A percentile compares a stretch with the other conserved stretches of the same genome.
Evolutionary conservation across 2,329 filamentous ascomycete species (phyloP).

Genomic region (Exserohilum rostratum): DNA sequence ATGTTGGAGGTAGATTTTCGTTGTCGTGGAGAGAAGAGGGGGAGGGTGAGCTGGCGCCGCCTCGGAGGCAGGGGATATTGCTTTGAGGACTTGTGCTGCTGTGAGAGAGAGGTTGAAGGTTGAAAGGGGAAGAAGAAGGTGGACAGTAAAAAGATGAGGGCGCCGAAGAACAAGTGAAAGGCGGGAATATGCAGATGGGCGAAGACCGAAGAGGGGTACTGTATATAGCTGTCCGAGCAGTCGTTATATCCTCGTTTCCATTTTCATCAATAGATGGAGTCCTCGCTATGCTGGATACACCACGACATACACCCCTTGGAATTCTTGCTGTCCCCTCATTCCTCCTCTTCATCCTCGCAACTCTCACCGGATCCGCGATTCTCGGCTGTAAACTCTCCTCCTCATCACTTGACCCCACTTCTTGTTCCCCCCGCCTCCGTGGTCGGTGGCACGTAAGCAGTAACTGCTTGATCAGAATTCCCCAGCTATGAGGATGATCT

Average conservation of each 20-base stretch:
- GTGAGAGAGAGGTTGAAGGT: not conserved
- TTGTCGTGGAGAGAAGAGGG: slow-evolving; percentile 3
- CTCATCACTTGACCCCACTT: not conserved
- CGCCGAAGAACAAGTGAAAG: too few relatives aligned
- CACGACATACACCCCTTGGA: not conserved
- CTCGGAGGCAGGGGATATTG: slow-evolving; percentile 15
- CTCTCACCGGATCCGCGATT: not conserved
- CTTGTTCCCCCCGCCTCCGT: too few relatives aligned
- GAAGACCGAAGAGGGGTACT: not conserved
- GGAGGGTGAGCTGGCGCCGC: slow-evolving; percentile 19
- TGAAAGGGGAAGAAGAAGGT: not conserved
- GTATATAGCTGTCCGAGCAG: not conserved
- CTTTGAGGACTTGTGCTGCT: too few relatives aligned
- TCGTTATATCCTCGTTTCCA: not conserved
- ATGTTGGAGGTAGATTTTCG: slow-evolving; percentile 18
- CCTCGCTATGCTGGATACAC: not conserved
- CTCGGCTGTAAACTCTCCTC: not conserved
- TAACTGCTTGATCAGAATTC: slow-evolving; percentile 2
- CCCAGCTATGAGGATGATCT: not conserved
- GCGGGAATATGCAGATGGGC: too few relatives aligned
- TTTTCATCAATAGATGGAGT: too few relatives aligned
- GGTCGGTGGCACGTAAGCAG: slow-evolving; percentile 8
- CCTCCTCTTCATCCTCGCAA: not conserved
- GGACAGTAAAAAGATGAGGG: not conserved
- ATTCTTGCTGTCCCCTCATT: slow-evolving; percentile 3